phyloP scores from a whole-genome alignment of 768 basidiomycete species.

The Tylopilus vinaceipallidus region DNA sequence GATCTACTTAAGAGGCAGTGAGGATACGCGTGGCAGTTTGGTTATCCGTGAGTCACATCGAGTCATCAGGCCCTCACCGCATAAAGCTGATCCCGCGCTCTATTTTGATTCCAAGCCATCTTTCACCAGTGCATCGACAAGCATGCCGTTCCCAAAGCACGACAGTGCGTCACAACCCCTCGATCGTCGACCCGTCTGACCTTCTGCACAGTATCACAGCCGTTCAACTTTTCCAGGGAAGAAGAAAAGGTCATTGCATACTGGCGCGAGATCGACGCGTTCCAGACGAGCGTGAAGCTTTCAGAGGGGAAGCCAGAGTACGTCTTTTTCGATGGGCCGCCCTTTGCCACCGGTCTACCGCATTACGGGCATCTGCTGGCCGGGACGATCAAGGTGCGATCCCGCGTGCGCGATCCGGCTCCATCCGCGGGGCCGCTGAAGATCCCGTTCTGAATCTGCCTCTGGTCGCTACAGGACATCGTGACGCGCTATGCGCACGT shows the following conservation, averaged over 20 bases:
- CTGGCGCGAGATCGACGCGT: slow-evolving; percentile 98
- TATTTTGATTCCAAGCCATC: not conserved
- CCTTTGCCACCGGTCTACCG: slow-evolving; percentile 94
- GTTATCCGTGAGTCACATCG: slow-evolving; percentile 1
- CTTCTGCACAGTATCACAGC: slow-evolving; percentile 54
- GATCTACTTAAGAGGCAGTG: not conserved
- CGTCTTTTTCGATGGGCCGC: slow-evolving; percentile 96
- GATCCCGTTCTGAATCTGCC: not conserved
- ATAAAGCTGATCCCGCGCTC: not conserved
- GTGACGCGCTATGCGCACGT: slow-evolving; percentile 95
- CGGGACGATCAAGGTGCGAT: slow-evolving; percentile 84
- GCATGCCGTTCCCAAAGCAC: slow-evolving; percentile 68
- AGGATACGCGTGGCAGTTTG: not conserved
- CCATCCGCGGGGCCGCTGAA: not conserved
- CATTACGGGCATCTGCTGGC: slow-evolving; percentile 95
- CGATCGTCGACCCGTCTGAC: slow-evolving; percentile 3
- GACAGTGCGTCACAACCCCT: slow-evolving; percentile 52
- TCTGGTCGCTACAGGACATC: slow-evolving; percentile 68
- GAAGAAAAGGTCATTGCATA: slow-evolving; percentile 87
- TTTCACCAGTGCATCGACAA: not conserved
- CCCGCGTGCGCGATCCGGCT: not conserved
- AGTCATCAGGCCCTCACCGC: not conserved
- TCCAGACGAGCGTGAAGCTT: slow-evolving; percentile 89
- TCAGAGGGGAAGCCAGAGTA: slow-evolving; percentile 88
- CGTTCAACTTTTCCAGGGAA: slow-evolving; percentile 83